Conservation (phyloP, 257 asterid species). For the Oldenlandia corymbosa region DNA sequence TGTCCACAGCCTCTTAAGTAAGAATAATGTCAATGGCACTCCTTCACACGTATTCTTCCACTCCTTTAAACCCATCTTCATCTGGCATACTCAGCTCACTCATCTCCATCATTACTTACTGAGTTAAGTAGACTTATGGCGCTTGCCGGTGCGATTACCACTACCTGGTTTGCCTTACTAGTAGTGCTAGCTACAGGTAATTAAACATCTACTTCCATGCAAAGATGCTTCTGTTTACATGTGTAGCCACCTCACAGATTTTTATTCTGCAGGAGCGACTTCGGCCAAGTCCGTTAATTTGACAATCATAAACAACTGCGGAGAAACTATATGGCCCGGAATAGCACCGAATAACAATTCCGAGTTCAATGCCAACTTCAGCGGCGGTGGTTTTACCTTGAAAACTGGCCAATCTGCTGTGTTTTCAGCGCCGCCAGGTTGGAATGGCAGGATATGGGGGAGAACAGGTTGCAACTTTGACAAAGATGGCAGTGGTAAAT, state of each 20-base stretch:
- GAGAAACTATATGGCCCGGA: conserved; percentile 63
- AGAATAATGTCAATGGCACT: conserved; percentile 14
- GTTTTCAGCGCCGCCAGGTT: conserved; percentile 40
- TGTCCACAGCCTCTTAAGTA: conserved; percentile 15
- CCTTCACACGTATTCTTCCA: conserved; percentile 48
- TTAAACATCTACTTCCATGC: background rate
- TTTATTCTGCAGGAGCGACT: conserved; percentile 26
- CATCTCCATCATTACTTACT: background rate
- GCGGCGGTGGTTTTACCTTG: conserved; percentile 42
- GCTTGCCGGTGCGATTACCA: conserved; percentile 2
- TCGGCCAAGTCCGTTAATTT: conserved; percentile 32
- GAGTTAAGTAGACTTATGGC: conserved; percentile 25
- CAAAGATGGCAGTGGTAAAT: conserved; percentile 39
- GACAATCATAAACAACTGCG: conserved; percentile 54
- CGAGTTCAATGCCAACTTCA: conserved; percentile 33
- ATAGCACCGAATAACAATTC: conserved; percentile 38
- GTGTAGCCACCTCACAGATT: background rate
- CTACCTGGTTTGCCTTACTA: conserved; percentile 22
- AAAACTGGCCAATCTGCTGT: conserved; percentile 46
- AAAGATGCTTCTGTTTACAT: too few species aligned
- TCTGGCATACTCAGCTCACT: background rate
- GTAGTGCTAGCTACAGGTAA: conserved; percentile 43
- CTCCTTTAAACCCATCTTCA: conserved; percentile 5
- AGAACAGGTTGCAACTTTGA: conserved; percentile 55
- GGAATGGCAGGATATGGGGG: conserved; percentile 71